Conservation (phyloP, 2,329 filamentous ascomycete genomes). For the Scedosporium boydii region DNA sequence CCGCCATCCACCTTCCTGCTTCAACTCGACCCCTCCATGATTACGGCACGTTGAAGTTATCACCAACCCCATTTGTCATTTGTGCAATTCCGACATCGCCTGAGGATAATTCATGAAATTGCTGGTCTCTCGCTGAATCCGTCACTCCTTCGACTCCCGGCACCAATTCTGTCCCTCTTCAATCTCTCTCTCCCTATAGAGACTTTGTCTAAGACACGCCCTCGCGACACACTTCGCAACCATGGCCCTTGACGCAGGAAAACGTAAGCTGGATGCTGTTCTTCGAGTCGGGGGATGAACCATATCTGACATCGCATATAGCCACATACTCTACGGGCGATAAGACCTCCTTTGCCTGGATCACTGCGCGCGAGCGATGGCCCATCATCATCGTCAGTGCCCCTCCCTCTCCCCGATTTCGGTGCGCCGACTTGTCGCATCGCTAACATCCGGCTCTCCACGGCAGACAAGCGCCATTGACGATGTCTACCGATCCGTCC, state of each 20-base stretch:
- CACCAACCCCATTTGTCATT: too few species aligned
- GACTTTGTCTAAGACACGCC: background rate
- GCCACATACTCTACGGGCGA: slow-evolving; percentile 73
- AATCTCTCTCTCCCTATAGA: background rate
- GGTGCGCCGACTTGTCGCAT: background rate
- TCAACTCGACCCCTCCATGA: slow-evolving; percentile 1
- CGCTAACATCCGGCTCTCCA: background rate
- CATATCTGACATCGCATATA: slow-evolving; percentile 22
- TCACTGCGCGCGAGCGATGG: slow-evolving; percentile 82
- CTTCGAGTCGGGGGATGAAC: background rate
- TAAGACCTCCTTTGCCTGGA: slow-evolving; percentile 75
- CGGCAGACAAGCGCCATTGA: slow-evolving; percentile 84
- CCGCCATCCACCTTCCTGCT: background rate
- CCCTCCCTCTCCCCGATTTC: background rate
- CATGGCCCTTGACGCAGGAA: background rate
- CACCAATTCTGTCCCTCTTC: background rate
- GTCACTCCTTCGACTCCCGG: background rate
- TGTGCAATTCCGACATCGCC: background rate
- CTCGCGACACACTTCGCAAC: background rate
- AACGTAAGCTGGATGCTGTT: background rate
- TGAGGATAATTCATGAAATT: background rate
- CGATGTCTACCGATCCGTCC: slow-evolving; percentile 73
- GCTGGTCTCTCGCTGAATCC: background rate
- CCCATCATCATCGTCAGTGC: slow-evolving; percentile 76
- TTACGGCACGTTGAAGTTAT: background rate